Conservation (phyloP, 768 basidiomycete species). For the Suillus variegatus region DNA sequence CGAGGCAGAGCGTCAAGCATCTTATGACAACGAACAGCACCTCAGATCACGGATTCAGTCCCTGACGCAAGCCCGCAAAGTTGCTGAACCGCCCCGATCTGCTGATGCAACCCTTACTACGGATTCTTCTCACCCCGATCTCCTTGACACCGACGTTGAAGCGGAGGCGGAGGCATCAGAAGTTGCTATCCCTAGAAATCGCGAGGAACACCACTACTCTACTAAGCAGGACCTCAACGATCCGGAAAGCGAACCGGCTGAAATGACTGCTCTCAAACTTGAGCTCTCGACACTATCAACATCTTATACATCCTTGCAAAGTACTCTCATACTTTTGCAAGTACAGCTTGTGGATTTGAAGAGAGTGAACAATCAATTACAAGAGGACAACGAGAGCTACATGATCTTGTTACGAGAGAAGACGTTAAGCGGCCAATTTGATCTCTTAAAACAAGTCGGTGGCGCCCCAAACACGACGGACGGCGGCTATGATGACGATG, state of each 20-base stretch:
- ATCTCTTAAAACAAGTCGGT: conserved; percentile 69
- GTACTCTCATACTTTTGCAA: conserved; percentile 81
- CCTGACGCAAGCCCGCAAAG: conserved; percentile 66
- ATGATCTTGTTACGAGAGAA: conserved; percentile 91
- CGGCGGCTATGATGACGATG: conserved; percentile 38
- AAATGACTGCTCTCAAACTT: conserved; percentile 80
- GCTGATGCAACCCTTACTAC: conserved; percentile 22
- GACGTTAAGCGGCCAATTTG: conserved; percentile 88
- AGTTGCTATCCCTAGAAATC: conserved; percentile 26
- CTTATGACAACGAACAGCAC: conserved; percentile 93
- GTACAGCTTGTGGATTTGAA: conserved; percentile 86
- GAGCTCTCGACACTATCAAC: conserved; percentile 87
- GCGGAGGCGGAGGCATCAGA: conserved; percentile 43
- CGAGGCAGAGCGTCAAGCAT: conserved; percentile 89
- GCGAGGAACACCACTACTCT: conserved; percentile 21
- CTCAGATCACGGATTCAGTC: conserved; percentile 89
- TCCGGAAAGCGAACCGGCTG: conserved; percentile 76
- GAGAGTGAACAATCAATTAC: conserved; percentile 81
- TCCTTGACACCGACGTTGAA: conserved; percentile 36
- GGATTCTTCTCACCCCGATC: conserved; percentile 7
- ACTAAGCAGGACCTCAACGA: conserved; percentile 55
- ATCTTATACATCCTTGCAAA: conserved; percentile 81
- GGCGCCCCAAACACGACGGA: conserved; percentile 43
- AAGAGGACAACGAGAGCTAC: conserved; percentile 97
- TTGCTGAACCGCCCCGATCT: conserved; percentile 40